Percentiles rank a stretch among this genome's conserved stretches.
Conservation (phyloP, 2,329 filamentous ascomycete genomes). For the Fusarium citri region DNA sequence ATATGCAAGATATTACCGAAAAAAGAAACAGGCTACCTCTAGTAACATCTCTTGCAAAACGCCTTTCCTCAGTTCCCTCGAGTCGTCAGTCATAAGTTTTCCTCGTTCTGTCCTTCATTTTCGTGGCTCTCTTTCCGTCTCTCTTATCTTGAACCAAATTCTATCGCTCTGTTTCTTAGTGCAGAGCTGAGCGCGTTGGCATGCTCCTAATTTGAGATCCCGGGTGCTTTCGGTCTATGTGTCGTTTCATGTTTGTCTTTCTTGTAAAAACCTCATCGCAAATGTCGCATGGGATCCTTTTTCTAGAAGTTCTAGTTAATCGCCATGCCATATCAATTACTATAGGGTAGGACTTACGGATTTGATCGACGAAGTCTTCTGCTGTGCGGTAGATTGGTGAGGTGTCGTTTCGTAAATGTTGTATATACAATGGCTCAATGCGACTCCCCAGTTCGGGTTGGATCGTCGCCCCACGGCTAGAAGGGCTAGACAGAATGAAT, state of each 20-base stretch:
- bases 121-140: neutral
- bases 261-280: neutral
- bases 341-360: neutral
- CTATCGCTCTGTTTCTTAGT: too few species aligned
- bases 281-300: rapidly evolving
- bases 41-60: too few species aligned
- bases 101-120: rapidly evolving
- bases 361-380: rapidly evolving
- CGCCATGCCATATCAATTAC: rapidly evolving
- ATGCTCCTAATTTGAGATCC: rapidly evolving
- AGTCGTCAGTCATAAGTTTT: neutral
- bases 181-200: neutral
- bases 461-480: neutral
- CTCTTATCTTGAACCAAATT: too few species aligned
- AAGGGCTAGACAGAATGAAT: neutral
- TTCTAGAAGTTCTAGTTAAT: rapidly evolving
- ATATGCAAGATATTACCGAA: neutral
- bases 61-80: too few species aligned
- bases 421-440: neutral
- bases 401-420: rapidly evolving
- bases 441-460: rapidly evolving
- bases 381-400: rapidly evolving
- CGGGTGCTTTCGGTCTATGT: neutral
- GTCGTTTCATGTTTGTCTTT: neutral
- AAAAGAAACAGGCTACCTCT: too few species aligned